phyloP scores from a whole-genome alignment of 2,329 filamentous ascomycete species.

The Beauveria sp. region DNA sequence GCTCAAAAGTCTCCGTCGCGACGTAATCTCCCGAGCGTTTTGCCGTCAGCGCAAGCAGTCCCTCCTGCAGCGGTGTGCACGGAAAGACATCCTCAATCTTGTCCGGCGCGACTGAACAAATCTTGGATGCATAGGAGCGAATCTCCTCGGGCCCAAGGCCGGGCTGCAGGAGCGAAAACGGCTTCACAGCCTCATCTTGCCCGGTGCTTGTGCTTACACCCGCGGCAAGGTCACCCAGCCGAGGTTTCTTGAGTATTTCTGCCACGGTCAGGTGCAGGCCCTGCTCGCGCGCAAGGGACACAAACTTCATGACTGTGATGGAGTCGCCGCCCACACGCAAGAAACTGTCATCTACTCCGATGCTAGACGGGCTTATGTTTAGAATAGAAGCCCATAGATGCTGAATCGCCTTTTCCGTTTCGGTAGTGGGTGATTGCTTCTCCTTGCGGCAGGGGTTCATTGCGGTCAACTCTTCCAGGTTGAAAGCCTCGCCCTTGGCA shows the following conservation, averaged over 20 bases:
- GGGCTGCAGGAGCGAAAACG: not conserved
- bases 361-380: conserved; percentile 22
- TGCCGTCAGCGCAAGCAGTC: conserved; percentile 12
- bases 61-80: conserved; percentile 13
- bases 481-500: conserved; percentile 30
- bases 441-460: conserved; percentile 16
- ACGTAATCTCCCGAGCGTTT: conserved; percentile 18
- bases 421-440: conserved; percentile 26
- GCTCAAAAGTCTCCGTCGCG: conserved; percentile 15
- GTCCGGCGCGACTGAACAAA: conserved; percentile 6
- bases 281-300: conserved; percentile 14
- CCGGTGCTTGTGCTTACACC: not conserved
- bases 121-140: conserved; percentile 13
- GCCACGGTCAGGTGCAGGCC: conserved; percentile 14
- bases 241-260: conserved; percentile 12
- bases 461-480: conserved; percentile 27
- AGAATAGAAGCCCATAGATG: conserved; percentile 30
- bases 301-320: conserved; percentile 20
- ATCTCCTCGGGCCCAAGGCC: not conserved
- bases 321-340: conserved; percentile 36
- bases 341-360: conserved; percentile 35
- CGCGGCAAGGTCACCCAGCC: conserved; percentile 11
- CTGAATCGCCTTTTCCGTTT: conserved; percentile 28
- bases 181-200: not conserved
- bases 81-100: conserved; percentile 13